Conservation (phyloP, 495 filamentous ascomycete species). For the Penicillium maclennaniae region DNA sequence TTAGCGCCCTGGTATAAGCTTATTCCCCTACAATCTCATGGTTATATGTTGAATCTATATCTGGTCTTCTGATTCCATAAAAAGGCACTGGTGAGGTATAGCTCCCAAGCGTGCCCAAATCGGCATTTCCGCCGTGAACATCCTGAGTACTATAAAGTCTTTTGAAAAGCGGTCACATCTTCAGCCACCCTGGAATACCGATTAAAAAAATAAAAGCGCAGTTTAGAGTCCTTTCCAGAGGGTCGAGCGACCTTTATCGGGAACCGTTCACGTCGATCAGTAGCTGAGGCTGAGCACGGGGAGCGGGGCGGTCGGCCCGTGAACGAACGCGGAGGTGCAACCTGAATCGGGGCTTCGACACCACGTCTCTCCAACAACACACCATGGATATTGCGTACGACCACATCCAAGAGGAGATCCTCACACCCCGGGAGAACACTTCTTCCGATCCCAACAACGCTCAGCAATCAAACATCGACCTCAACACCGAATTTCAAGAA, state of each 20-base stretch:
- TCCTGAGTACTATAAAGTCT: too few relatives aligned
- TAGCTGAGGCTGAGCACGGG: not conserved
- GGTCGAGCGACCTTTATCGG: not conserved
- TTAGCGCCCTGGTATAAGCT: not conserved
- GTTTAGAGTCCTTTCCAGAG: too few relatives aligned
- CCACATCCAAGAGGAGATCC: slow-evolving; percentile 83
- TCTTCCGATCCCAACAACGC: slow-evolving; percentile 13
- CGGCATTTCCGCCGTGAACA: too few relatives aligned
- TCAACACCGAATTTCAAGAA: slow-evolving; percentile 89
- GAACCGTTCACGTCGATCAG: not conserved
- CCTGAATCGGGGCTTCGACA: slow-evolving; percentile 14
- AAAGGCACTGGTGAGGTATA: not conserved
- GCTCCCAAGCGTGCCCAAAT: too few relatives aligned
- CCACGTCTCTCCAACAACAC: slow-evolving; percentile 7
- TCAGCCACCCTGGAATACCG: too few relatives aligned
- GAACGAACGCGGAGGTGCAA: slow-evolving; percentile 27
- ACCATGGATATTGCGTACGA: slow-evolving; percentile 96
- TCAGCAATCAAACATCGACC: slow-evolving; percentile 49
- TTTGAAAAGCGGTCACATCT: too few relatives aligned
- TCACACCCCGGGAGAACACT: slow-evolving; percentile 52
- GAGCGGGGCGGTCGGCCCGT: slow-evolving; percentile 30
- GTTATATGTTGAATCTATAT: not conserved
- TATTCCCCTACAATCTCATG: not conserved
- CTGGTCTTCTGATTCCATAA: not conserved
- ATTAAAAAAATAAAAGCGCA: too few relatives aligned